phyloP scores from a whole-genome alignment of 1,139 yeast species.

The Kluyveromyces sp. region DNA sequence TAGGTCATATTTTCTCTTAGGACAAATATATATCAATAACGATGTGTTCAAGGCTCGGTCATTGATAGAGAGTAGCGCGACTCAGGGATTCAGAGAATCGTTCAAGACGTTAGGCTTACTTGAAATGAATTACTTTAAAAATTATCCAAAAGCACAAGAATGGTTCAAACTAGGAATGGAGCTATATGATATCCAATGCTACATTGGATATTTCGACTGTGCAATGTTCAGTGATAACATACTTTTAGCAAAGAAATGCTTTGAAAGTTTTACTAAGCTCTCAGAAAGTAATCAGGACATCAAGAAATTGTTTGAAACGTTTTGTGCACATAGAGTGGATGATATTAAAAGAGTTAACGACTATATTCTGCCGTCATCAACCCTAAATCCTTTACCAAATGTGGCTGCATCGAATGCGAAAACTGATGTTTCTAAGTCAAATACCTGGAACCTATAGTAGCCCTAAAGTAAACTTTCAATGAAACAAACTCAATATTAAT shows the following conservation, averaged over 20 bases:
- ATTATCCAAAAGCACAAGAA: slow-evolving; percentile 50
- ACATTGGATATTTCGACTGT: slow-evolving; percentile 67
- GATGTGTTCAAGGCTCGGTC: slow-evolving; percentile 54
- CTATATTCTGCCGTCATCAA: neutral
- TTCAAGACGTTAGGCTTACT: slow-evolving; percentile 72
- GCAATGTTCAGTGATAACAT: slow-evolving; percentile 20
- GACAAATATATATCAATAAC: slow-evolving; percentile 53
- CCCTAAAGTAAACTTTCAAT: no score
- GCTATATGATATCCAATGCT: slow-evolving; percentile 48
- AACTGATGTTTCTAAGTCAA: neutral
- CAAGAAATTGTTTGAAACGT: slow-evolving; percentile 2
- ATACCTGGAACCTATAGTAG: slow-evolving; percentile 8
- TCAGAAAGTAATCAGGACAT: slow-evolving; percentile 4
- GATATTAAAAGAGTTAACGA: slow-evolving; percentile 3
- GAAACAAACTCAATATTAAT: no score
- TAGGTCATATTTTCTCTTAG: slow-evolving; percentile 71
- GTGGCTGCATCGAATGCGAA: neutral
- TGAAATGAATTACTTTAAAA: slow-evolving; percentile 60
- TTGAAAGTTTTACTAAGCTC: slow-evolving; percentile 13
- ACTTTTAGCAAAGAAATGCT: slow-evolving; percentile 22
- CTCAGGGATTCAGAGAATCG: slow-evolving; percentile 67
- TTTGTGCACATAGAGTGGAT: slow-evolving; percentile 5
- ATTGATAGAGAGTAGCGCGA: slow-evolving; percentile 70
- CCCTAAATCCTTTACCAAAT: neutral
- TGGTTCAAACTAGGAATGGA: slow-evolving; percentile 85